These are phyloP conservation scores for Setaria italica DNA, from an alignment of 202 grass and related monocot species.

Conservation along the genomic window DNA sequence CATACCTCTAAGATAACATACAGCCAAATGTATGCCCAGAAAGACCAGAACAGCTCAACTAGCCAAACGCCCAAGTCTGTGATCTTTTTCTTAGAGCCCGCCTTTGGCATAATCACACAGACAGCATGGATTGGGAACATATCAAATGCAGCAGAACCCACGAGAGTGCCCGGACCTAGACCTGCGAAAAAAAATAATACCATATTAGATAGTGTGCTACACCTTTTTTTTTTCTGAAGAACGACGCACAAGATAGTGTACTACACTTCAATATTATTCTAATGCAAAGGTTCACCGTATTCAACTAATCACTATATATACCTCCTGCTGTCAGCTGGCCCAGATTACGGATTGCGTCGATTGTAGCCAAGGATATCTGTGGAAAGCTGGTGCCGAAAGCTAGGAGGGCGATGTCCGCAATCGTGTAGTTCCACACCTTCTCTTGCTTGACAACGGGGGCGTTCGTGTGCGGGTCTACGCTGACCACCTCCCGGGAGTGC, in stretches of 20 bases:
- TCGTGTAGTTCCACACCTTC: conserved; percentile 93
- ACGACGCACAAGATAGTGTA: not conserved
- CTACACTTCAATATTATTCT: not conserved
- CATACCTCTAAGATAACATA: conserved; percentile 90
- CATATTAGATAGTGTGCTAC: not conserved
- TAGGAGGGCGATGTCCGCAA: conserved; percentile 83
- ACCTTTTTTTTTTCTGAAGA: not conserved
- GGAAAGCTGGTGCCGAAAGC: conserved; percentile 97
- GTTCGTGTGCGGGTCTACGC: conserved; percentile 54
- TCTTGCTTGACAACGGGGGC: conserved; percentile 54
- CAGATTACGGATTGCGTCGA: conserved; percentile 77
- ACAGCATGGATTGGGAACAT: conserved; percentile 94
- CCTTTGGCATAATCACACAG: conserved; percentile 85
- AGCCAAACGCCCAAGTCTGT: conserved; percentile 91
- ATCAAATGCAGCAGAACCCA: conserved; percentile 94
- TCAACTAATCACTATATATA: conserved; percentile 20
- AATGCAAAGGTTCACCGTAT: not conserved
- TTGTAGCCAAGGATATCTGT: conserved; percentile 91
- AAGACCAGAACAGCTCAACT: conserved; percentile 89
- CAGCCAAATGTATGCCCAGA: conserved; percentile 95
- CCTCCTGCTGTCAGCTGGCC: conserved; percentile 88
- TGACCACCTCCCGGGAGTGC: conserved; percentile 58
- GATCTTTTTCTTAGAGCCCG: conserved; percentile 84
- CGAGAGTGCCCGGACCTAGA: conserved; percentile 88
- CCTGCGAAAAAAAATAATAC: conserved; percentile 49